Evolutionary conservation across 1,284 basidiomycete genomes (phyloP).

Genomic region (Ustilago curta): DNA sequence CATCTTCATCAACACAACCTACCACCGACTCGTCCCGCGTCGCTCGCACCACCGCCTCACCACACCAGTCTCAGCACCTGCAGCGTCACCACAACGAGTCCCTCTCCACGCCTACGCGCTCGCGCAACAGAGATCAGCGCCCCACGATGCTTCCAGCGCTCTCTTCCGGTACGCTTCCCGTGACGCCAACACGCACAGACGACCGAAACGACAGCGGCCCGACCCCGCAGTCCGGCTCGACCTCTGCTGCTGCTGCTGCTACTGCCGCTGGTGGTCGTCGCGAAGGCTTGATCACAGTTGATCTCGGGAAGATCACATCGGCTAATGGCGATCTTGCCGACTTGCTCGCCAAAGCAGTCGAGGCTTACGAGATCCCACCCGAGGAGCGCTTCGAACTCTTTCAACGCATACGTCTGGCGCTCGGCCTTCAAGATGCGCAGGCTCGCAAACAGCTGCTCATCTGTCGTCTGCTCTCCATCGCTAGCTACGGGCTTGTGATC

Average conservation of each 20-base stretch:
- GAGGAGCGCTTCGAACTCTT: constrained; percentile 90
- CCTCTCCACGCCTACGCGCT: constrained; percentile 42
- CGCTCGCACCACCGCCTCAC: constrained; percentile 12
- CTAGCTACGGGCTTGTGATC: constrained; percentile 75
- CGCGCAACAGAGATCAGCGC: constrained; percentile 38
- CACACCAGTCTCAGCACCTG: constrained; percentile 26
- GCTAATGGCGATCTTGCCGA: constrained; percentile 41
- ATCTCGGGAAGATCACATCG: constrained; percentile 38
- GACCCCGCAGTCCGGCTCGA: constrained; percentile 1
- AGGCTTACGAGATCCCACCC: constrained; percentile 80
- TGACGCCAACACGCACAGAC: constrained; percentile 30
- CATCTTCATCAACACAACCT: constrained; percentile 24
- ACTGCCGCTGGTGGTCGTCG: constrained; percentile 17
- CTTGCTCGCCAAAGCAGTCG: constrained; percentile 79
- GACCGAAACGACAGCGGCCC: constrained; percentile 15
- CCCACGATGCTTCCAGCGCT: constrained; percentile 39
- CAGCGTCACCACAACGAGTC: constrained; percentile 21
- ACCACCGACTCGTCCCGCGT: constrained; percentile 30
- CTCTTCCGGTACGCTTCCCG: constrained; percentile 27
- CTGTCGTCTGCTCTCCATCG: constrained; percentile 85
- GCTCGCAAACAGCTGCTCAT: constrained; percentile 84
- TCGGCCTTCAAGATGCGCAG: constrained; percentile 75
- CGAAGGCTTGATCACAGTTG: constrained; percentile 60
- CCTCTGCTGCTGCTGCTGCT: constrained; percentile 14
- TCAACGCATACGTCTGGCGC: constrained; percentile 85